Evolutionary conservation across 495 filamentous ascomycete genomes (phyloP), one percentile per base, ranked within the genome.

Genomic region (Xylaria bambusicola): DNA sequence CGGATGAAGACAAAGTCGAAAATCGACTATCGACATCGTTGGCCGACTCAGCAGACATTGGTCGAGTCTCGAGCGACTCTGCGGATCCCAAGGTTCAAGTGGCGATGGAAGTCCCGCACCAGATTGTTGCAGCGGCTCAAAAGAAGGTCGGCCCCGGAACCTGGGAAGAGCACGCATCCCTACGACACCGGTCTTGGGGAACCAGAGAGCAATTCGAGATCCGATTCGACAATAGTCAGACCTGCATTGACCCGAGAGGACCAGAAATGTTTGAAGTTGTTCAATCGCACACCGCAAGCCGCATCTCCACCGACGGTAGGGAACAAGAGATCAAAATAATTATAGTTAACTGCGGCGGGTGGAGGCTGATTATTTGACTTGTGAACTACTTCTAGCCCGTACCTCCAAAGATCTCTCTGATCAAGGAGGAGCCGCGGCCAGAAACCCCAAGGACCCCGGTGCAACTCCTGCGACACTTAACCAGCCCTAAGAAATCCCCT

Each of bases 41-140:
- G 67, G 67, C 67, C 67, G 7, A 68, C 67, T 9, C 62, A 67
- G 33, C 67, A 70, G 35, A 70, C 65, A 21, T 26, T 70, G 38
- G 51, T 63, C 29, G 67, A 68, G 56, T 53, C 62, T 10, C 51
- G 41, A n/a, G 44, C 48, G 3, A 44, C 56, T 9, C 27, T 23
- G 40, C 49, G 60, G 13, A 31, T 47, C n/a, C 13, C 3, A 3
- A 31, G 35, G n/a, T 33, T 29, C 15, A 60, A 36, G 44, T 17
- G 50, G 15, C 40, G 21, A 40, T 53, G 49, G 24, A 17, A 24
- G 29, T 20, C 31, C 18, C 20, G 36, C 33, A 9, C 4, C 10
- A 9, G 2, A 17, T 53, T 27, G 49, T 31, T 38, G 21, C 48
- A 41, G 7, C 49, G 57, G 41, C 49, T 52, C 38, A 47, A 24